A percentile compares a stretch with the other conserved stretches of the same genome.
phyloP scores from a whole-genome alignment of 2,329 filamentous ascomycete genomes.

The Microdochium paspali region DNA sequence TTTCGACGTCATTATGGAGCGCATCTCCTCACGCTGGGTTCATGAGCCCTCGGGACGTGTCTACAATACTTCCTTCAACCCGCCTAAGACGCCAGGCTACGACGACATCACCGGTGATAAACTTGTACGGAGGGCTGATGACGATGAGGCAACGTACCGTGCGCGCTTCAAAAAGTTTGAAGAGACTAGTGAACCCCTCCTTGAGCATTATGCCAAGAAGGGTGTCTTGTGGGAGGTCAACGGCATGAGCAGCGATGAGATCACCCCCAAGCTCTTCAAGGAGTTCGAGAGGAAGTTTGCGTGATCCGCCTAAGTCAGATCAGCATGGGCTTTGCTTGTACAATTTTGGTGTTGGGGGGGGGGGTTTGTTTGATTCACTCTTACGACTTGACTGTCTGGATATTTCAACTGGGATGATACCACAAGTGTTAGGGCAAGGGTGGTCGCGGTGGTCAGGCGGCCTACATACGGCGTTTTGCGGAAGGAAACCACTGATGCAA shows the following conservation, averaged over 20 bases:
- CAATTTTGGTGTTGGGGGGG: no score
- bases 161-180: slow-evolving; percentile 73
- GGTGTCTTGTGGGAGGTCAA: slow-evolving; percentile 80
- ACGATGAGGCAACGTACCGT: slow-evolving; percentile 79
- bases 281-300: slow-evolving; percentile 76
- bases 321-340: no score
- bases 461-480: neutral
- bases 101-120: slow-evolving; percentile 90
- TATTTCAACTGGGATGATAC: neutral
- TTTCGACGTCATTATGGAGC: slow-evolving; percentile 73
- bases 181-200: slow-evolving; percentile 73
- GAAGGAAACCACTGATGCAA: no score
- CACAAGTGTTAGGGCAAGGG: neutral
- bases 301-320: neutral
- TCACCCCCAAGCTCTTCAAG: slow-evolving; percentile 75
- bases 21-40: slow-evolving; percentile 88
- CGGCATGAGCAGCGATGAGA: slow-evolving; percentile 89
- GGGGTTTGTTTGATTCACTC: neutral
- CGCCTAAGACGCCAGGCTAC: slow-evolving; percentile 67
- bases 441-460: neutral
- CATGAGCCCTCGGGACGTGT: slow-evolving; percentile 85
- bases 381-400: neutral
- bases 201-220: slow-evolving; percentile 81
- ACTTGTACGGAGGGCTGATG: slow-evolving; percentile 74
- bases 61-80: slow-evolving; percentile 92